Percentiles rank a stretch among this genome's conserved stretches.
These are phyloP conservation scores for Apiospora arundinis DNA, from an alignment of 2,329 filamentous ascomycete genomes.

Conservation along the genomic window DNA sequence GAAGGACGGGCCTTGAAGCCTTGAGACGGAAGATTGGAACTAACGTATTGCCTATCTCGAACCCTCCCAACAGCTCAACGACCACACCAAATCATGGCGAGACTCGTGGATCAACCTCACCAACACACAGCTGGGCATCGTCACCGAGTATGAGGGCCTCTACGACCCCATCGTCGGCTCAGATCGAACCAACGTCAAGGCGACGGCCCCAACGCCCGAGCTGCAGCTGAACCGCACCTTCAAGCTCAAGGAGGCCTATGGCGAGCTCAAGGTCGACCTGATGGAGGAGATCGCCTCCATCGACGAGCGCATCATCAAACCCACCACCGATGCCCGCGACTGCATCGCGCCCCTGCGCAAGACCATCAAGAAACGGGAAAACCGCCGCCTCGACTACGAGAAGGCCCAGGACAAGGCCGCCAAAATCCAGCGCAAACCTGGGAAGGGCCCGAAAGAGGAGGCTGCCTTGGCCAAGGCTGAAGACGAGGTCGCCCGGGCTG, in stretches of 20 bases:
- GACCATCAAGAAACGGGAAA: constrained; percentile 84
- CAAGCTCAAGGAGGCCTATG: constrained; percentile 69
- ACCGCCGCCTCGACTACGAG: constrained; percentile 83
- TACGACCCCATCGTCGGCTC: constrained; percentile 79
- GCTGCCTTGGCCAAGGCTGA: constrained; percentile 73
- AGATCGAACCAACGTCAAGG: constrained; percentile 60
- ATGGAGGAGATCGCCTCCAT: constrained; percentile 74
- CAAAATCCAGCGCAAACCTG: constrained; percentile 72
- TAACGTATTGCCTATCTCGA: constrained; percentile 13
- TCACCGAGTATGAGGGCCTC: constrained; percentile 72
- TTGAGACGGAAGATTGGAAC: not conserved
- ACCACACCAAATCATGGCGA: constrained; percentile 77
- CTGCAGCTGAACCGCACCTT: constrained; percentile 68
- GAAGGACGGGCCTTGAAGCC: no score
- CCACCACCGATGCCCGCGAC: constrained; percentile 72
- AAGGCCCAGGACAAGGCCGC: constrained; percentile 75
- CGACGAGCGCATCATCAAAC: constrained; percentile 71
- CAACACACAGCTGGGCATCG: constrained; percentile 69
- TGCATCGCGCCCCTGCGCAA: constrained; percentile 76
- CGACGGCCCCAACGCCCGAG: constrained; percentile 66
- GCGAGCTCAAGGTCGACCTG: constrained; percentile 74
- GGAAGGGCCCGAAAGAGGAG: constrained; percentile 76
- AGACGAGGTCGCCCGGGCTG: constrained; percentile 68
- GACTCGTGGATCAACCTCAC: constrained; percentile 80
- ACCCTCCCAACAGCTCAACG: constrained; percentile 65